These are phyloP conservation scores for Fonsecaea pedrosoi DNA, from an alignment of 2,329 filamentous ascomycete genomes.

Conservation along the genomic window DNA sequence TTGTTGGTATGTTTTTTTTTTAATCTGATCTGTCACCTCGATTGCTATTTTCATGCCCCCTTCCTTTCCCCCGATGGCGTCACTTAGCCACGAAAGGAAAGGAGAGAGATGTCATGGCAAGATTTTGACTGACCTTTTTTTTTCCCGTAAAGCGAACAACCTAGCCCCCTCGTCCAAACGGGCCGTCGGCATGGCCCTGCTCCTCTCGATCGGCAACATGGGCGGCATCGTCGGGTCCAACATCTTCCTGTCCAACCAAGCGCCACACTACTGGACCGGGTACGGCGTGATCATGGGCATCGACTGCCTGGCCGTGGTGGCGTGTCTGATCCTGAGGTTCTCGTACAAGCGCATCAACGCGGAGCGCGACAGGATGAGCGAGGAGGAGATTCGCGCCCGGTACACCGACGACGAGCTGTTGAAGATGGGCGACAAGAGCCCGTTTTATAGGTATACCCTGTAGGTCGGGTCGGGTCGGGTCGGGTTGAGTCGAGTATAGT, in stretches of 20 bases:
- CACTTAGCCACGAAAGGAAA: no score
- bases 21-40: no score
- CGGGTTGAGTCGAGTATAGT: no score
- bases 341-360: conserved; percentile 23
- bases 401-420: conserved; percentile 25
- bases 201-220: conserved; percentile 64
- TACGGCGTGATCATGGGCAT: conserved; percentile 29
- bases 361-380: conserved; percentile 24
- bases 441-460: conserved; percentile 1
- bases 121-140: conserved; percentile 32
- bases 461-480: not conserved
- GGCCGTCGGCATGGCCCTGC: conserved; percentile 69
- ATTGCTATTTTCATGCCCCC: no score
- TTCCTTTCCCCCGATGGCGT: conserved; percentile 26
- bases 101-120: conserved; percentile 45
- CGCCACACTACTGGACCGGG: conserved; percentile 33
- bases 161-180: conserved; percentile 63
- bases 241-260: conserved; percentile 31
- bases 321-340: conserved; percentile 23
- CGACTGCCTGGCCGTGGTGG: conserved; percentile 20
- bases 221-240: conserved; percentile 35
- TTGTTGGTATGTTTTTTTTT: no score
- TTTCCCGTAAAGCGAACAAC: conserved; percentile 54
- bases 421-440: conserved; percentile 1
- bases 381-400: conserved; percentile 29